Conservation (phyloP, 140 eudicot genomes). For the Flaveria floridana region DNA sequence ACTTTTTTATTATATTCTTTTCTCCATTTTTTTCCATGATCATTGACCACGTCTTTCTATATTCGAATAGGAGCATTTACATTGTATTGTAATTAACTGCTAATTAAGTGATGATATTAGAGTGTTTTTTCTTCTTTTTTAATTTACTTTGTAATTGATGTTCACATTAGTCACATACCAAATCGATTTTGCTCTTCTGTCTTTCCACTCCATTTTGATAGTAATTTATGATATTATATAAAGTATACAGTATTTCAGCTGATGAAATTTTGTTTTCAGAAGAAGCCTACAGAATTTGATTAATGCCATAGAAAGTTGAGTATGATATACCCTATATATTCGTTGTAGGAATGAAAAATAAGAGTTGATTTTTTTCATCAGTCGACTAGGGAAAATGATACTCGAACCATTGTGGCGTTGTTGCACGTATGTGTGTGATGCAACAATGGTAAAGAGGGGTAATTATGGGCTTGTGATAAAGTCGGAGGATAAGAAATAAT, state of each 20-base stretch:
- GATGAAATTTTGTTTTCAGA: too few species aligned
- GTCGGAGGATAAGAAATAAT: too few species aligned
- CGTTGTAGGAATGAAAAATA: too few species aligned
- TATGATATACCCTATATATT: neutral
- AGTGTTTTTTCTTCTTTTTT: neutral
- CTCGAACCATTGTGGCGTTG: too few species aligned
- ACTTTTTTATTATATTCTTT: neutral
- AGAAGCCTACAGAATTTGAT: neutral
- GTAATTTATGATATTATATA: too few species aligned
- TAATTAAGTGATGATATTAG: neutral
- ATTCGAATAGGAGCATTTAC: neutral
- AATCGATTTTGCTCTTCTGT: neutral
- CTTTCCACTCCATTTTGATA: too few species aligned
- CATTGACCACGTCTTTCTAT: neutral
- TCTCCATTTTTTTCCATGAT: neutral
- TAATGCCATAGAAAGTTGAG: neutral
- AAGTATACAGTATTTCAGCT: neutral
- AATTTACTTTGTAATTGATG: slow-evolving; percentile 9
- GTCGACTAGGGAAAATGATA: too few species aligned
- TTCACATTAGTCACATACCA: slow-evolving; percentile 17
- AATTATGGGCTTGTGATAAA: too few species aligned
- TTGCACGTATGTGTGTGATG: too few species aligned
- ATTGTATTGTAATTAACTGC: neutral
- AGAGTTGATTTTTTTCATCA: too few species aligned
- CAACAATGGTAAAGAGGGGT: too few species aligned